A percentile compares a stretch with the other conserved stretches of the same genome.
These are phyloP conservation scores for Paraglomus brasilianum DNA, from an alignment of 192 early-diverging fungal species.

Conservation along the genomic window DNA sequence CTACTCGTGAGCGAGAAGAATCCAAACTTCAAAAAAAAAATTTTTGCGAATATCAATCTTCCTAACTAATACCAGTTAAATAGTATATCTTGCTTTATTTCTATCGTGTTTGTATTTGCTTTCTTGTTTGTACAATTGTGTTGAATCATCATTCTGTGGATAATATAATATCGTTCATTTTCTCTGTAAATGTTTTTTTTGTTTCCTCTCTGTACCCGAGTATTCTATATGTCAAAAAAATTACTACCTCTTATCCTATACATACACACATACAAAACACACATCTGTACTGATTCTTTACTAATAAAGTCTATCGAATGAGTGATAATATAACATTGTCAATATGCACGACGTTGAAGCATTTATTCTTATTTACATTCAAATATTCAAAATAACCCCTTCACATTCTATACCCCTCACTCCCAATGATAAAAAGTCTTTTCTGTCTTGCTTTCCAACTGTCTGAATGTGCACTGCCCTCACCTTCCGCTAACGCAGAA, in stretches of 20 bases:
- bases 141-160: no score
- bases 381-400: neutral
- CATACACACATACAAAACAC: neutral
- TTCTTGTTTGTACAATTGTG: no score
- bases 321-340: conserved; percentile 33
- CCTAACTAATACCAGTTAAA: no score
- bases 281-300: no score
- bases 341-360: conserved; percentile 41
- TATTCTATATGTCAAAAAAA: neutral
- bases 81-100: no score
- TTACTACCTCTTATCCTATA: conserved; percentile 1
- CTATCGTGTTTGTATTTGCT: no score
- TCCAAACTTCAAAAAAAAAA: no score
- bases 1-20: no score
- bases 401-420: neutral
- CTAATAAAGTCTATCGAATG: no score
- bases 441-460: neutral
- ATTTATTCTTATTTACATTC: conserved; percentile 32
- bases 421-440: neutral
- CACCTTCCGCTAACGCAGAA: neutral
- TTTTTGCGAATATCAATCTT: no score
- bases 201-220: neutral
- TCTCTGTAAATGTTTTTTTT: no score
- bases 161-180: no score
- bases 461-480: conserved; percentile 34